Evolutionary conservation across 345 rosid species (phyloP), one percentile per base, ranked within the genome.

Genomic region (Pistacia integerrima): DNA sequence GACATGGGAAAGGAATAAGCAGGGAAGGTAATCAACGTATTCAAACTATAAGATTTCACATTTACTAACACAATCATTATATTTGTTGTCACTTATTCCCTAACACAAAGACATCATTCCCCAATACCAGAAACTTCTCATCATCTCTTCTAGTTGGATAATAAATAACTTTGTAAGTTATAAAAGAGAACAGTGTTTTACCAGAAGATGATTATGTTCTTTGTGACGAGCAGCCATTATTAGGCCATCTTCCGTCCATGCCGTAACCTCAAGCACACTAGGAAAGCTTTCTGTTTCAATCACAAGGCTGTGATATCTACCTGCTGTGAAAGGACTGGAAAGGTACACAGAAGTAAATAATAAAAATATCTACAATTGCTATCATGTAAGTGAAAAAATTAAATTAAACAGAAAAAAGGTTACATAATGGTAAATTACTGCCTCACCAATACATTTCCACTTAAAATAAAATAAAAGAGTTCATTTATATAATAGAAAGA

Each of bases 201-300:
- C 99, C 96, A 89, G 97, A 56, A 97, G 78, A 79, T 92, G 86
- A 81, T 88, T 92, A 80, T 94, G 81, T 78, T 82, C 88, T 82
- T 82, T 85, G 86, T 94, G 99, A 17, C 98, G 89, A 74, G 97
- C 97, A 6, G 98, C 99, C 99, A 97, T 94, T 78, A 97, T 82
- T 60, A 92, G 80, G 52, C 94, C 99, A 78, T 94, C 97, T 54
- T 94, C 96, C 2, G 98, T 94, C 97, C 97, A 92, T 6, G 99
- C 99, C 1, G 97, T 94, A 73, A 97, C 78, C 86, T 93, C 97
- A 5, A 92, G 93, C 73, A 77, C 91, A 66, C 72, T 35, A 0
- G 98, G 97, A 80, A 93, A 96, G 54, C 92, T 82, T 3, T 93
- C 94, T 67, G 85, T 85, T 17, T 92, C 97, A 46, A 96, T 90